Percentiles rank a stretch among this genome's conserved stretches.
Evolutionary conservation across 495 filamentous ascomycete genomes (phyloP).

Genomic region (Cercophora samala): DNA sequence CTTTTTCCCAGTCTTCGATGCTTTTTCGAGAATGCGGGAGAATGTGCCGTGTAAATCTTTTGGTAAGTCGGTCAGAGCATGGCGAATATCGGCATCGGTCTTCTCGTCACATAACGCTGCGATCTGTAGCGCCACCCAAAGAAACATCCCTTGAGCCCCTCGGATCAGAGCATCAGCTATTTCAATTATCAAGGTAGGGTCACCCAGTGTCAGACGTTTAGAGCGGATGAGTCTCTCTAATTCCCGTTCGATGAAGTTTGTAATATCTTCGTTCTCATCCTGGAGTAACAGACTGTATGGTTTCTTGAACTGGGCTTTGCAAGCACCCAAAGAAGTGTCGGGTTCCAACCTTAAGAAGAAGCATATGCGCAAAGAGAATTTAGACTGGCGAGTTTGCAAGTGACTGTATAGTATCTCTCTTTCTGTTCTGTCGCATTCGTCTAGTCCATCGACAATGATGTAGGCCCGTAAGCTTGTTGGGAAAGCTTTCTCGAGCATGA

Average conservation of each 20-base stretch:
- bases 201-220: conserved; percentile 33
- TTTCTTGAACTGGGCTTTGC: conserved; percentile 15
- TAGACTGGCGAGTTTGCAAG: conserved; percentile 28
- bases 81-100: conserved; percentile 40
- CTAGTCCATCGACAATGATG: conserved; percentile 40
- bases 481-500: conserved; percentile 22
- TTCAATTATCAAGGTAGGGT: conserved; percentile 38
- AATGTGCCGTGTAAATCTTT: conserved; percentile 42
- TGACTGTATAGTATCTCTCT: conserved; percentile 24
- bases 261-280: conserved; percentile 42
- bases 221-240: conserved; percentile 33
- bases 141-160: background rate
- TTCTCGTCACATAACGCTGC: conserved; percentile 37
- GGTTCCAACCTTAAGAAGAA: conserved; percentile 33
- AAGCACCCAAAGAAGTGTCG: conserved; percentile 16
- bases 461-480: conserved; percentile 26
- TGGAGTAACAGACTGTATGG: conserved; percentile 29
- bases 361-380: conserved; percentile 32
- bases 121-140: conserved; percentile 32
- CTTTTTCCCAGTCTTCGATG: conserved; percentile 19
- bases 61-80: conserved; percentile 40
- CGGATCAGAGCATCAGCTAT: conserved; percentile 29
- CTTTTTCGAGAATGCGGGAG: conserved; percentile 37
- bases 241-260: conserved; percentile 36
- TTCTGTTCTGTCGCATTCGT: conserved; percentile 35